A percentile compares a stretch with the other conserved stretches of the same genome.
These are phyloP conservation scores for Anthostomella pinea DNA, from an alignment of 2,329 filamentous ascomycete genomes.

Conservation along the genomic window DNA sequence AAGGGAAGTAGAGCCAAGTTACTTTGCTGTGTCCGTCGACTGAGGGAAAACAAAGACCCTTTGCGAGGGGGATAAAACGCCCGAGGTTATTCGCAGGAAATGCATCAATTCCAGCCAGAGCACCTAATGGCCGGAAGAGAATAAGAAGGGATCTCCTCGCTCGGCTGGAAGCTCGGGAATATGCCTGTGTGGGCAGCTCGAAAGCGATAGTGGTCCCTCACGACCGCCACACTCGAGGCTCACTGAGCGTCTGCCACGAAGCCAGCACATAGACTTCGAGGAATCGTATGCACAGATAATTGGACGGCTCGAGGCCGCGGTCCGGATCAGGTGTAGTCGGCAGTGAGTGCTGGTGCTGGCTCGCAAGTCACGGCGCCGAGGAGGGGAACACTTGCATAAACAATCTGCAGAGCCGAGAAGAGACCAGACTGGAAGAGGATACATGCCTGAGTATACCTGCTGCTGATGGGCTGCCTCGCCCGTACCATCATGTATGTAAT, in stretches of 20 bases:
- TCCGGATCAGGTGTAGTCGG: constrained; percentile 28
- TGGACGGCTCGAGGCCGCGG: constrained; percentile 24
- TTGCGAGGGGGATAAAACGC: too few relatives aligned
- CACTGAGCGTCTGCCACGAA: constrained; percentile 35
- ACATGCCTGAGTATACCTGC: too few relatives aligned
- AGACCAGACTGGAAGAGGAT: constrained; percentile 21
- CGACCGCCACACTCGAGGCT: constrained; percentile 15
- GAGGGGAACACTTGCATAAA: constrained; percentile 29
- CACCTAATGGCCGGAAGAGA: too few relatives aligned
- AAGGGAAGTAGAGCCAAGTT: too few relatives aligned
- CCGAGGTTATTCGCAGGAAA: constrained; percentile 12
- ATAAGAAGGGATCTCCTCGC: constrained; percentile 14
- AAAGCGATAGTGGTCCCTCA: constrained; percentile 11
- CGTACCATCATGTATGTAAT: constrained; percentile 3
- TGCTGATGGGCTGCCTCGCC: constrained; percentile 1
- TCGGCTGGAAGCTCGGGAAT: constrained; percentile 16
- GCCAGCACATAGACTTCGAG: constrained; percentile 22
- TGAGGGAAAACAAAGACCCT: too few relatives aligned
- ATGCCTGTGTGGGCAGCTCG: constrained; percentile 21
- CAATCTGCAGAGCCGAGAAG: constrained; percentile 27
- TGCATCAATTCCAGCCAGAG: constrained; percentile 11
- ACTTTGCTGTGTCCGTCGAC: too few relatives aligned
- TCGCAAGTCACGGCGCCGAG: constrained; percentile 22
- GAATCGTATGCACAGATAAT: constrained; percentile 28
- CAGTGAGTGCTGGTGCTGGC: constrained; percentile 9